Conservation (phyloP, 2,329 filamentous ascomycete species). For the Claviceps cyperi region DNA sequence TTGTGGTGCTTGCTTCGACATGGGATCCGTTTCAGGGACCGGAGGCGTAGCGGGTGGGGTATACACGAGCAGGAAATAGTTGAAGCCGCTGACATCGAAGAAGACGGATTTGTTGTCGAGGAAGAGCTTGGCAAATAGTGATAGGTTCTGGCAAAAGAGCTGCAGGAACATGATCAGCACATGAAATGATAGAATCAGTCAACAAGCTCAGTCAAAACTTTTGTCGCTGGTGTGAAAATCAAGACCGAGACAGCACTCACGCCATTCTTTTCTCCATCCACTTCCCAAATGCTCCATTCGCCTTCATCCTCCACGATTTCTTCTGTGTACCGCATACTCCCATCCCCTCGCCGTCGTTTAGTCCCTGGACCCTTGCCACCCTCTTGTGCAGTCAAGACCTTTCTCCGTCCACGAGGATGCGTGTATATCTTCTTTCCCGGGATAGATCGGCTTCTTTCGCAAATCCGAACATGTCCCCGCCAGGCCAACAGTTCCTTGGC, state of each 20-base stretch:
- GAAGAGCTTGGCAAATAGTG: slow-evolving; percentile 91
- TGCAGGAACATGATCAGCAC: slow-evolving; percentile 13
- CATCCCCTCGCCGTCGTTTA: slow-evolving; percentile 24
- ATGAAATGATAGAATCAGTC: background rate
- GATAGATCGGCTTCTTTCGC: slow-evolving; percentile 32
- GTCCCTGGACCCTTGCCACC: slow-evolving; percentile 17
- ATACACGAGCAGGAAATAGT: slow-evolving; percentile 85
- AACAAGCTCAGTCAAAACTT: no score
- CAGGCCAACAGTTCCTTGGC: slow-evolving; percentile 47
- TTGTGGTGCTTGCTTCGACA: slow-evolving; percentile 13
- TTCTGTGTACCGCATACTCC: slow-evolving; percentile 24
- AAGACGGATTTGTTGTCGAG: slow-evolving; percentile 97
- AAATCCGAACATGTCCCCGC: slow-evolving; percentile 43
- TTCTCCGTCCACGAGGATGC: slow-evolving; percentile 34
- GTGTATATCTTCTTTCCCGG: slow-evolving; percentile 65
- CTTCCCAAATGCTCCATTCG: slow-evolving; percentile 78
- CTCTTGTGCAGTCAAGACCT: slow-evolving; percentile 23
- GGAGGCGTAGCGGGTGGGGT: slow-evolving; percentile 28
- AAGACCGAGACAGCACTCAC: slow-evolving; percentile 26
- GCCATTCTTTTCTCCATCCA: slow-evolving; percentile 77
- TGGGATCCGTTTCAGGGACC: slow-evolving; percentile 4
- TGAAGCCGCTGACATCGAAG: slow-evolving; percentile 87
- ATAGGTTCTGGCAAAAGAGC: slow-evolving; percentile 90
- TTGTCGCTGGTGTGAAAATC: no score
- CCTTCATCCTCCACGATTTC: slow-evolving; percentile 43